Percentiles rank a stretch among this genome's conserved stretches.
phyloP scores from a whole-genome alignment of 306 rosid genomes.

The Cercis canadensis region DNA sequence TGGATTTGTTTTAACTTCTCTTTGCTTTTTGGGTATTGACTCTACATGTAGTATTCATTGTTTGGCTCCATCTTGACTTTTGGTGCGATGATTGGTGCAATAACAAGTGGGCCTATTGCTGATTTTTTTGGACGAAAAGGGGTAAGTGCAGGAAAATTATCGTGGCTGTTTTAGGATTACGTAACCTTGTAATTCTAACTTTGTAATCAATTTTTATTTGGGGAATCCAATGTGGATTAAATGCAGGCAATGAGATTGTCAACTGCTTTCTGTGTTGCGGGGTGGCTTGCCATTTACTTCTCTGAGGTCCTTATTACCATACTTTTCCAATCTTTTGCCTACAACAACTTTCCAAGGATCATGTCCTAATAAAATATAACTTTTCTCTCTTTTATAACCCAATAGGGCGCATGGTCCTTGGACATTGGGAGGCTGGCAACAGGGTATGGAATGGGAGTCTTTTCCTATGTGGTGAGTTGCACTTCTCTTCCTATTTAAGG shows the following conservation, averaged over 20 bases:
- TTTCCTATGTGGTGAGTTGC: conserved; percentile 75
- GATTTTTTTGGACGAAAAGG: conserved; percentile 84
- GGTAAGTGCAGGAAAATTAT: conserved; percentile 47
- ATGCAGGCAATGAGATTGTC: conserved; percentile 92
- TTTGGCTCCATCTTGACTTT: conserved; percentile 94
- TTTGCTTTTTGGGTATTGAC: not conserved
- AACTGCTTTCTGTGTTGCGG: conserved; percentile 66
- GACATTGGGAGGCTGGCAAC: conserved; percentile 89
- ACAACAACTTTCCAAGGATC: conserved; percentile 6
- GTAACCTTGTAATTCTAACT: not conserved
- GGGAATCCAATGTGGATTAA: conserved; percentile 11
- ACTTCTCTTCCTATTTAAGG: no score
- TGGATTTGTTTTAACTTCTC: conserved; percentile 15
- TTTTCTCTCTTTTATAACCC: conserved; percentile 28
- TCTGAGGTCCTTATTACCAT: conserved; percentile 62
- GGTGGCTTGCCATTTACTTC: conserved; percentile 87
- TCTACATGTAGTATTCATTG: conserved; percentile 67
- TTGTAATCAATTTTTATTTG: not conserved
- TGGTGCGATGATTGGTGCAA: conserved; percentile 97
- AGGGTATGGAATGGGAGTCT: conserved; percentile 99
- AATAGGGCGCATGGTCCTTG: conserved; percentile 67
- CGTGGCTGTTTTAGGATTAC: conserved; percentile 11
- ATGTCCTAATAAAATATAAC: conserved; percentile 16
- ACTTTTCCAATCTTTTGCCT: conserved; percentile 17
- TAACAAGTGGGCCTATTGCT: conserved; percentile 80